A percentile compares a stretch with the other conserved stretches of the same genome.
These are phyloP conservation scores for Darksidea phi DNA, from an alignment of 495 filamentous ascomycete species.

Conservation along the genomic window DNA sequence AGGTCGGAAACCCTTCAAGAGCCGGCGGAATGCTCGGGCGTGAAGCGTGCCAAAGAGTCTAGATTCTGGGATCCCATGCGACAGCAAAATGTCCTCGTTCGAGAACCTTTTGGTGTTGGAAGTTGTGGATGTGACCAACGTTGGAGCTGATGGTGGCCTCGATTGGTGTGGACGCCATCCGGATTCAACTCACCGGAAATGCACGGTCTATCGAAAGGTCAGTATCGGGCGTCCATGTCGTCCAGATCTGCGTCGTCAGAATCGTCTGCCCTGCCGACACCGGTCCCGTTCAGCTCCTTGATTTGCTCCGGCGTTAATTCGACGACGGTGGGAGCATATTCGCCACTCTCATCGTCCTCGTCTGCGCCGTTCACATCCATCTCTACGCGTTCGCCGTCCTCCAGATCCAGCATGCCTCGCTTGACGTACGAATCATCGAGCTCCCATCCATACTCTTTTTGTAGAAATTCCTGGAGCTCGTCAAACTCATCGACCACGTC, in stretches of 20 bases:
- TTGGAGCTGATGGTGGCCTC: background rate
- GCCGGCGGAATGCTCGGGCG: background rate
- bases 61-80: background rate
- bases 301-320: conserved; percentile 52
- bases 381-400: conserved; percentile 76
- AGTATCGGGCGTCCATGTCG: conserved; percentile 44
- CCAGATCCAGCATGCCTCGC: conserved; percentile 66
- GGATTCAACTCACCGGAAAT: conserved; percentile 17
- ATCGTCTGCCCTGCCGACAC: conserved; percentile 15
- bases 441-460: conserved; percentile 63
- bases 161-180: background rate
- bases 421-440: conserved; percentile 57
- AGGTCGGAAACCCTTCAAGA: background rate
- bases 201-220: conserved; percentile 16
- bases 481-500: conserved; percentile 55
- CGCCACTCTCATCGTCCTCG: conserved; percentile 79
- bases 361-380: conserved; percentile 73
- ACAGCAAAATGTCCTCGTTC: background rate
- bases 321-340: conserved; percentile 83
- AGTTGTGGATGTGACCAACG: background rate
- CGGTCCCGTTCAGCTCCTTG: conserved; percentile 26
- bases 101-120: background rate
- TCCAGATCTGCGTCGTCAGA: conserved; percentile 40
- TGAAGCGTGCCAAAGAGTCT: background rate
- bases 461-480: conserved; percentile 57